phyloP scores from a whole-genome alignment of 495 filamentous ascomycete species.

The Lentithecium fluviatile region DNA sequence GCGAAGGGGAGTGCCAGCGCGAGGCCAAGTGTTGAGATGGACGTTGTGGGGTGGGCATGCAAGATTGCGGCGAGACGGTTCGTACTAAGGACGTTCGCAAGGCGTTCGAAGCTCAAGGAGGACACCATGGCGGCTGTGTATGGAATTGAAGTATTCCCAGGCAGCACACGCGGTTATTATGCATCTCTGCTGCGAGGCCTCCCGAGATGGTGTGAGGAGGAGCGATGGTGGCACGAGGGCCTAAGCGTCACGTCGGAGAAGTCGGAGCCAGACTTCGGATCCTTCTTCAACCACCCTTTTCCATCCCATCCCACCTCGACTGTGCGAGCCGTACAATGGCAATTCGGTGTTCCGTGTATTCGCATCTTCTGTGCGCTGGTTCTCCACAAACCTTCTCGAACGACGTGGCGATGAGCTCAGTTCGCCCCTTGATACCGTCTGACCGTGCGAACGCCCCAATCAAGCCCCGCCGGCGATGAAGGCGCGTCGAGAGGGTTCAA shows the following conservation, averaged over 20 bases:
- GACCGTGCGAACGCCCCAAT: too few species aligned
- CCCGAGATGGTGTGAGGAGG: too few species aligned
- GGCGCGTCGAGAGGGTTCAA: too few species aligned
- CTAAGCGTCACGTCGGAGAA: too few species aligned
- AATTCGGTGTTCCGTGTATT: too few species aligned
- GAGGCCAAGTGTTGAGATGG: conserved; percentile 1
- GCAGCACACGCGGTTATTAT: background rate
- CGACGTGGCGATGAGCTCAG: too few species aligned
- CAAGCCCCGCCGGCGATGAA: too few species aligned
- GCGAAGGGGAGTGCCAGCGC: conserved; percentile 11
- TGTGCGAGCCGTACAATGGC: too few species aligned
- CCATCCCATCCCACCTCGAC: too few species aligned
- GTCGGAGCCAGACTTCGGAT: background rate
- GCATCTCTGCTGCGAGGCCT: background rate
- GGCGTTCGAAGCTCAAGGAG: background rate
- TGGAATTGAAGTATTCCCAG: background rate
- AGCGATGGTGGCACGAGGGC: background rate
- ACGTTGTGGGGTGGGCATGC: conserved; percentile 1
- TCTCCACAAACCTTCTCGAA: too few species aligned
- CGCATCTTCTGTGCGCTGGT: too few species aligned
- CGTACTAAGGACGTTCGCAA: background rate
- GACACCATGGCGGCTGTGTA: conserved; percentile 5
- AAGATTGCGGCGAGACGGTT: background rate
- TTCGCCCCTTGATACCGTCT: too few species aligned
- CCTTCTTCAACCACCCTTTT: background rate